Percentiles rank a stretch among this genome's conserved stretches.
phyloP scores from a whole-genome alignment of 1,284 basidiomycete genomes.

The Erythrobasidium hasegawianum region DNA sequence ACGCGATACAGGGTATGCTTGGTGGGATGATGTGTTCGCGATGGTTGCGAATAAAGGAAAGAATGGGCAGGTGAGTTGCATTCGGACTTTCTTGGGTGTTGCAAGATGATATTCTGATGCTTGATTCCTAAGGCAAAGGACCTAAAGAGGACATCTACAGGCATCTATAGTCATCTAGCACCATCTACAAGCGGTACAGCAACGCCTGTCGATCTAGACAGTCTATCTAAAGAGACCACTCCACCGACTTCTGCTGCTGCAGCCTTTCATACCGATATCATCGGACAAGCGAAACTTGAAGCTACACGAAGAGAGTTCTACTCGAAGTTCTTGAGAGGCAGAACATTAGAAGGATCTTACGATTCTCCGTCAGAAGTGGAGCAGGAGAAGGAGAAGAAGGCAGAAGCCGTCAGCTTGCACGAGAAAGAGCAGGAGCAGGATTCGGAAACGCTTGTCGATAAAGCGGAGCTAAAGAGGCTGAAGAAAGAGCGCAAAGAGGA shows the following conservation, averaged over 20 bases:
- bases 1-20: constrained; percentile 37
- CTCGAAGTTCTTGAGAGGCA: constrained; percentile 29
- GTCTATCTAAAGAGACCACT: constrained; percentile 1
- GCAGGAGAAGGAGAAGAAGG: background rate
- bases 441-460: background rate
- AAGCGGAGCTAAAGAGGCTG: constrained; percentile 1
- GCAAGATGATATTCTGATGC: too few relatives aligned
- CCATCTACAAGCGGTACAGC: constrained; percentile 12
- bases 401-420: background rate
- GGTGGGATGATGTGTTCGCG: constrained; percentile 41
- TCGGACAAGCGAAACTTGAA: constrained; percentile 32
- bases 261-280: constrained; percentile 27
- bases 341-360: constrained; percentile 6
- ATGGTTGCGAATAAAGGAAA: constrained; percentile 35
- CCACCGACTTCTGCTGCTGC: constrained; percentile 3
- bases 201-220: background rate
- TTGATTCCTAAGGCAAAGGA: background rate
- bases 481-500: constrained; percentile 1
- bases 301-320: constrained; percentile 28
- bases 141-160: constrained; percentile 22
- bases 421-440: background rate
- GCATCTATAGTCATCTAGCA: constrained; percentile 24
- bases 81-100: too few relatives aligned
- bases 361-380: background rate
- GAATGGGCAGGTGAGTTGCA: background rate